A percentile compares a stretch with the other conserved stretches of the same genome.
These are phyloP conservation scores for Penicillium sp. DNA, from an alignment of 2,329 filamentous ascomycete species.

Conservation along the genomic window DNA sequence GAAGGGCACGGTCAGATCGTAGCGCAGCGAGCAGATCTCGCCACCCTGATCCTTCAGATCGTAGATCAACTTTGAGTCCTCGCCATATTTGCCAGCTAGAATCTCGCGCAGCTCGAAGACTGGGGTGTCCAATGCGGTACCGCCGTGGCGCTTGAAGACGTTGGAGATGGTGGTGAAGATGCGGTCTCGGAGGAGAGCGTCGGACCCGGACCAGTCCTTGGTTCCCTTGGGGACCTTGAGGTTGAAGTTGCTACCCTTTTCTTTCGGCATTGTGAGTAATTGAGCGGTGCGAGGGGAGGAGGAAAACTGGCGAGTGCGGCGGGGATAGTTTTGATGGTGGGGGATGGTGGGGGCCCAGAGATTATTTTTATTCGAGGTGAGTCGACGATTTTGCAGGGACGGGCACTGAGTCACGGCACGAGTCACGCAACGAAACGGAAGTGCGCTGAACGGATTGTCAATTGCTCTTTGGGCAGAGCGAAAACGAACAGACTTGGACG, in stretches of 20 bases:
- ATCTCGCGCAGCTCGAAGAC: constrained; percentile 88
- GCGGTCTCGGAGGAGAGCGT: constrained; percentile 76
- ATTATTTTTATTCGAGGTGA: constrained; percentile 30
- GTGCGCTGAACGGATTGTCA: constrained; percentile 17
- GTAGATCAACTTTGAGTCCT: constrained; percentile 90
- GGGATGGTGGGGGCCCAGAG: constrained; percentile 29
- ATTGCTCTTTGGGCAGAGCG: constrained; percentile 34
- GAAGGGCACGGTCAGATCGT: constrained; percentile 86
- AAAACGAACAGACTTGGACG: constrained; percentile 26
- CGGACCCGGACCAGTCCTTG: constrained; percentile 77
- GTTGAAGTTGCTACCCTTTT: constrained; percentile 54
- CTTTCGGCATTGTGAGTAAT: constrained; percentile 34
- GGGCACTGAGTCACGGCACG: constrained; percentile 21
- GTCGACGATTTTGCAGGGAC: constrained; percentile 19
- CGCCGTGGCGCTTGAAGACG: constrained; percentile 82
- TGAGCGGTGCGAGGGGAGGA: constrained; percentile 16
- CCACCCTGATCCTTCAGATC: constrained; percentile 85
- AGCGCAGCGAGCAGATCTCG: constrained; percentile 79
- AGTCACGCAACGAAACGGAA: constrained; percentile 18
- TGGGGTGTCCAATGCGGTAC: constrained; percentile 73
- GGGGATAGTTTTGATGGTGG: constrained; percentile 28
- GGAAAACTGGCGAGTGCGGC: constrained; percentile 28
- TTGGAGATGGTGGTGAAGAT: constrained; percentile 74
- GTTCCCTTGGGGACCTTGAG: constrained; percentile 91
- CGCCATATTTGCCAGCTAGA: constrained; percentile 84